Evolutionary conservation across 1,284 basidiomycete species (phyloP), one percentile per base, ranked within the genome.

Genomic region (Apiotrichum mycotoxinovorans): DNA sequence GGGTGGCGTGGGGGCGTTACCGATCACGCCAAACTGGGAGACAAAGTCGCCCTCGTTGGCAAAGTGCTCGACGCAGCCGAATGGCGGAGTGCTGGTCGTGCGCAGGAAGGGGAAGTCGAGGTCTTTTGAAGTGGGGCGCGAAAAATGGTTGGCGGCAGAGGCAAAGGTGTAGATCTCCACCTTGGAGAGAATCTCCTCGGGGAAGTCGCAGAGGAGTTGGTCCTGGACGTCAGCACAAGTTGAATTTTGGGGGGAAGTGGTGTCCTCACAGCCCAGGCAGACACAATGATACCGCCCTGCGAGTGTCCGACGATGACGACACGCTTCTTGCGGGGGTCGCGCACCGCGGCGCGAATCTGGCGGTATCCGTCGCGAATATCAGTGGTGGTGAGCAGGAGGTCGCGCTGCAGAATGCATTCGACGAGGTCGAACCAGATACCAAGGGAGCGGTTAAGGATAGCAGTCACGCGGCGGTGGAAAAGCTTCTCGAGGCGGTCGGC

Each of bases 141-240:
- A 64, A 38, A 71, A 70, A 58, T 73, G 71, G 53, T 68, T 71
- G n/a, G 69, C 68, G 14, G 69, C 71, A 0, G 59, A 62, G 7
- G 68, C 70, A 50, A 73, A 73, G 0, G 71, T 71, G 64, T 73
- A 73, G 38, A 73, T 58, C 54, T 73, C 70, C 51, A 71, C 53
- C 51, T 69, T 70, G 49, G 52, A 22, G 18, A 70, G 66, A 9
- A 56, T 34, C 25, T 59, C 61, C 33, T 56, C 34, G 25, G 65
- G 57, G 45, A 69, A 69, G 52, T 71, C 67, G 42, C 60, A 50
- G n/a, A 71, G 64, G 23, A 71, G 62, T 52, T 67, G 65, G 57
- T 67, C 65, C 64, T 66, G 51, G 15, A 44, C 23, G 30, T 41
- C 25, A 23, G 26, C 20, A 44, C 18, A 17, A 20, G 20, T n/a